Percentiles rank a stretch among this genome's conserved stretches.
Evolutionary conservation across 805 yeast genomes (phyloP).

Genomic region (Yarrowia hollandica): DNA sequence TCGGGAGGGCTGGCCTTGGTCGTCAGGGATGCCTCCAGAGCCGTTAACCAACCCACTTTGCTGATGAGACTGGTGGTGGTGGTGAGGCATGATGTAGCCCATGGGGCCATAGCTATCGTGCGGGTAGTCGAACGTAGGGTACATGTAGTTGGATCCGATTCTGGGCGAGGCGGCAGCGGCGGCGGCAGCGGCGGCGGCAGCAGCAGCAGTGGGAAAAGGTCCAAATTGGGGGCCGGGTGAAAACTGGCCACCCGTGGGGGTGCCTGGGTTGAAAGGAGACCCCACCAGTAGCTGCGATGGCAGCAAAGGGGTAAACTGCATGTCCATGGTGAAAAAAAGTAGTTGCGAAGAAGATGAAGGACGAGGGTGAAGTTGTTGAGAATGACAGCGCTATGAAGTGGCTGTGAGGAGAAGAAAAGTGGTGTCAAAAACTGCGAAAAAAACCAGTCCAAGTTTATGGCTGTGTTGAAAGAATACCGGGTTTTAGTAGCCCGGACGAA

Average conservation of each 20-base stretch:
- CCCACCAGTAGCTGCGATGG: constrained; percentile 43
- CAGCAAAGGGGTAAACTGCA: constrained; percentile 40
- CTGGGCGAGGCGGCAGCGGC: constrained; percentile 20
- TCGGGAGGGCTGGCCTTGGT: constrained; percentile 44
- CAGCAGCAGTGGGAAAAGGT: constrained; percentile 31
- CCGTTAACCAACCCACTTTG: constrained; percentile 30
- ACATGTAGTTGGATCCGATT: constrained; percentile 25
- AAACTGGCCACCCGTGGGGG: constrained; percentile 40
- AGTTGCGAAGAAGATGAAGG: not conserved
- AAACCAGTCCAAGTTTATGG: not conserved
- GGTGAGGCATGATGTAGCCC: constrained; percentile 32
- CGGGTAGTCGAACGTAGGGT: constrained; percentile 10
- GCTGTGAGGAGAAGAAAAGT: constrained; percentile 1
- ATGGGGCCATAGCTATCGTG: constrained; percentile 15
- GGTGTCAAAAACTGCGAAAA: not conserved
- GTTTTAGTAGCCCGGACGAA: constrained; percentile 19
- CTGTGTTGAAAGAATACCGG: constrained; percentile 4
- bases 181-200: constrained; percentile 31
- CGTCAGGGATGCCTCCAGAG: not conserved
- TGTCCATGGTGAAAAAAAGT: constrained; percentile 39
- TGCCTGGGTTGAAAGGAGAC: constrained; percentile 43
- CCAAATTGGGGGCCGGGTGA: constrained; percentile 32
- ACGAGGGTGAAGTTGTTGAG: constrained; percentile 1
- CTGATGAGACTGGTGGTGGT: constrained; percentile 21
- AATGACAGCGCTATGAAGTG: not conserved